Evolutionary conservation across 345 rosid species (phyloP).

Genomic region (Aquilaria sinensis): DNA sequence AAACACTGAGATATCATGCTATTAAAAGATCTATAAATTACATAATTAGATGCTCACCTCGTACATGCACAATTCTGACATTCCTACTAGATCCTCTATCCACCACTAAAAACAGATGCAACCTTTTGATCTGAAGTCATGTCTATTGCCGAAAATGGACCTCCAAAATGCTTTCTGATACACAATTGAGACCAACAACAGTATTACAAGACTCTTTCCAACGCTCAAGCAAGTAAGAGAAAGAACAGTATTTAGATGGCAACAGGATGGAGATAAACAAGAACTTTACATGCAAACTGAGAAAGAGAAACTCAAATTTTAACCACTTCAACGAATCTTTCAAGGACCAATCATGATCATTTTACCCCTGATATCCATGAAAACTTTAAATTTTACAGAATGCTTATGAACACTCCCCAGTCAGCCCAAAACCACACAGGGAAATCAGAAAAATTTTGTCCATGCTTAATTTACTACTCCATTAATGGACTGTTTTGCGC

Average conservation of each 20-base stretch:
- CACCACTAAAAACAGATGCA: conserved; percentile 43
- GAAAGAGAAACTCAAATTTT: not conserved
- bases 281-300: not conserved
- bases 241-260: conserved; percentile 1
- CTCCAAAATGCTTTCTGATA: conserved; percentile 33
- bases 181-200: conserved; percentile 17
- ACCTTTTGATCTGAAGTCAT: conserved; percentile 35
- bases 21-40: conserved; percentile 6
- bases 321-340: not conserved
- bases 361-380: no score
- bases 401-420: no score
- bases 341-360: not conserved
- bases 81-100: conserved; percentile 51
- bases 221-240: not conserved
- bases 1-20: conserved; percentile 2
- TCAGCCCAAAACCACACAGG: no score
- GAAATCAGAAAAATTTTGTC: no score
- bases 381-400: no score
- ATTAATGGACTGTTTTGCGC: not conserved
- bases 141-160: conserved; percentile 21
- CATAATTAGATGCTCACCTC: conserved; percentile 39
- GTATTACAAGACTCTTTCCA: conserved; percentile 7
- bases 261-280: not conserved
- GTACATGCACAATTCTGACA: conserved; percentile 64
- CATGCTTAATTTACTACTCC: no score